Evolutionary conservation across 805 yeast genomes (phyloP).

Genomic region (Metschnikowia continentalis): DNA sequence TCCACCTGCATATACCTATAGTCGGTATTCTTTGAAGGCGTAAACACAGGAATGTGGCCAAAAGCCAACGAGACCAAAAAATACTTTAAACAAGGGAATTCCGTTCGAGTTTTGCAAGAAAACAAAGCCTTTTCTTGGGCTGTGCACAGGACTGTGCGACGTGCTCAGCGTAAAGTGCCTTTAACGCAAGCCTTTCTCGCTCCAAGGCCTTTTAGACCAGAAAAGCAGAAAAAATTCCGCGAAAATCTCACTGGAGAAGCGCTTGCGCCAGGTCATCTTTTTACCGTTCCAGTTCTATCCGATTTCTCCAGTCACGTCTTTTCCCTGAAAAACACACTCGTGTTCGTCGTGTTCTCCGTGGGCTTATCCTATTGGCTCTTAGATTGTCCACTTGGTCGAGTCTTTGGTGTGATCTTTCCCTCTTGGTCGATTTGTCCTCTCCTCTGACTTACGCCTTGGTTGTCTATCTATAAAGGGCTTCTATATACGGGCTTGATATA

Average conservation of each 20-base stretch:
- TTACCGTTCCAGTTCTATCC: not conserved
- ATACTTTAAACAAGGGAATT: no score
- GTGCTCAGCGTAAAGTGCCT: not conserved
- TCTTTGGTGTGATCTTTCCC: not conserved
- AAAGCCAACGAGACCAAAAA: no score
- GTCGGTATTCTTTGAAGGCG: no score
- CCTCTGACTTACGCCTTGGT: not conserved
- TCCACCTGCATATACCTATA: no score
- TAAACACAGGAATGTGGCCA: no score
- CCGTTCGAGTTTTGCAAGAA: not conserved
- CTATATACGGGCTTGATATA: no score
- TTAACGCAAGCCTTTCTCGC: no score
- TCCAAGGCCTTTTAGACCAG: not conserved
- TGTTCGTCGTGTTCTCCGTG: conserved; percentile 1
- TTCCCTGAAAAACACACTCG: not conserved
- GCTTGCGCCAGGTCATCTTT: conserved; percentile 3
- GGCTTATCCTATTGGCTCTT: conserved; percentile 1
- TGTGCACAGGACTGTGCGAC: not conserved
- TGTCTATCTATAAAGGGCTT: no score
- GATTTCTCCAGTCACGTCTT: not conserved
- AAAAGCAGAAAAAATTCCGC: conserved; percentile 2
- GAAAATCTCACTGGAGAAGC: not conserved
- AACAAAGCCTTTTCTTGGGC: not conserved
- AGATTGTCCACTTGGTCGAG: not conserved
- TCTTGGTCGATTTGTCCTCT: not conserved